A percentile compares a stretch with the other conserved stretches of the same genome.
phyloP scores from a whole-genome alignment of 106 monocot species.

The Dendrobium officinale region DNA sequence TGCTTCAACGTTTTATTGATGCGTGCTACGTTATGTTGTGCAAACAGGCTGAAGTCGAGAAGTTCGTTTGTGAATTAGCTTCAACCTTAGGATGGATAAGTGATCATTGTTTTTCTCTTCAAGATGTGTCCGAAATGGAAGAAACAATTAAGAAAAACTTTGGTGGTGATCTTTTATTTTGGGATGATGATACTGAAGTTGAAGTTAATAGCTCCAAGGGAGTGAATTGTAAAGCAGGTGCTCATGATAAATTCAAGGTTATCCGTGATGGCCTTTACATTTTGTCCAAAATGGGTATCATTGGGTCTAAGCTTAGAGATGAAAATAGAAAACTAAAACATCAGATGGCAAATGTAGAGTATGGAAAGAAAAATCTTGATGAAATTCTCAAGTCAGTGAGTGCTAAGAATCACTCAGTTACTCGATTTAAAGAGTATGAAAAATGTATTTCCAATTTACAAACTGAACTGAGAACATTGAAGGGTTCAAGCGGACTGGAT shows the following conservation, averaged over 20 bases:
- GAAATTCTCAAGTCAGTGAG: conserved; percentile 8
- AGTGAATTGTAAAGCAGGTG: conserved; percentile 15
- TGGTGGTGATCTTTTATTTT: conserved; percentile 12
- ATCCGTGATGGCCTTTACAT: conserved; percentile 5
- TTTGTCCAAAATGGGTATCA: conserved; percentile 9
- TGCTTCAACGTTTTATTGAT: conserved; percentile 35
- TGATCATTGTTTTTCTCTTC: conserved; percentile 53
- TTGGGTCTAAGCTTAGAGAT: conserved; percentile 21
- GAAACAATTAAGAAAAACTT: conserved; percentile 39
- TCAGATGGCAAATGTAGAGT: conserved; percentile 14
- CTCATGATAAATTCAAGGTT: conserved; percentile 9
- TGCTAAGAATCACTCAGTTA: conserved; percentile 15
- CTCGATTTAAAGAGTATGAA: conserved; percentile 27
- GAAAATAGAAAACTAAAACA: conserved; percentile 15
- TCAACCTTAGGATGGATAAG: conserved; percentile 53
- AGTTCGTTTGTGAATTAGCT: conserved; percentile 30
- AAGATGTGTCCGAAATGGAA: conserved; percentile 47
- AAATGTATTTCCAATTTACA: conserved; percentile 23
- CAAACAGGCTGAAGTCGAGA: conserved; percentile 33
- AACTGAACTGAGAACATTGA: conserved; percentile 22
- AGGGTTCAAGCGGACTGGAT: conserved; percentile 15
- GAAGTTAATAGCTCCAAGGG: background rate
- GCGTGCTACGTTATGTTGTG: conserved; percentile 48
- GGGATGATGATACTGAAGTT: conserved; percentile 19
- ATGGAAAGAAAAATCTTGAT: conserved; percentile 13